Evolutionary conservation across 2,329 filamentous ascomycete species (phyloP), one percentile per base, ranked within the genome.

Genomic region (Bipolaris zeicola): DNA sequence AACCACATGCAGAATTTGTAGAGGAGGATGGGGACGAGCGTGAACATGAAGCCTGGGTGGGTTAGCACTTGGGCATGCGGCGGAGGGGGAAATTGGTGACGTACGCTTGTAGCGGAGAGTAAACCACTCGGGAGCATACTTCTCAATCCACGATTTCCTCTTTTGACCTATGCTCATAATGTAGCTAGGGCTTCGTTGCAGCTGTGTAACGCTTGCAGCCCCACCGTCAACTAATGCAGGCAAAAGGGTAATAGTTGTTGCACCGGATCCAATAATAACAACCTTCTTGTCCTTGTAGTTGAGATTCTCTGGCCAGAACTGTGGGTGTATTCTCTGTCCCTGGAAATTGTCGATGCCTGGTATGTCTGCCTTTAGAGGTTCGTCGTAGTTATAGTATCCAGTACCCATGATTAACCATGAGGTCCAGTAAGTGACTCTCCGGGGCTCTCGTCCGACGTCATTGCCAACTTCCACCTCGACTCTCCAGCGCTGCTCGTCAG

Each of bases 241-340:
- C 3, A 96, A 73, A 1, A 96, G 81, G 0, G 91, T 95, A 46
- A 94, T 78, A 6, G 91, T 89, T 0, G 92, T 96, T 2, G 91
- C 91, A 6, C 92, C 92, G 14, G 85, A 89, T 14, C 91, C 91
- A 60, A 95, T 85, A 55, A 94, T 81, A 41, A 91, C 83, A 20
- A 94, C 80, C 42, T 85, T 84, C 75, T 92, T 91, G 71, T 81
- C 80, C 5, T 80, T 75, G 70, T 89, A 89, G 66, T 90, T 83
- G 37, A 90, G 77, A 45, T 87, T 81, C 53, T 88, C 78, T 0
- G 89, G 89, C 90, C 90, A 94, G 76, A 90, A 91, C 64, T 92
- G 89, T 1, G 89, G 89, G 60, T 91, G 89, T 1, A 90, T 78
- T 13, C 86, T 77, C 37, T 80, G 72, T 31, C 89, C 89, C 52